These are phyloP conservation scores for Dioscorea dumetorum DNA, from an alignment of 106 monocot species.

Conservation along the genomic window DNA sequence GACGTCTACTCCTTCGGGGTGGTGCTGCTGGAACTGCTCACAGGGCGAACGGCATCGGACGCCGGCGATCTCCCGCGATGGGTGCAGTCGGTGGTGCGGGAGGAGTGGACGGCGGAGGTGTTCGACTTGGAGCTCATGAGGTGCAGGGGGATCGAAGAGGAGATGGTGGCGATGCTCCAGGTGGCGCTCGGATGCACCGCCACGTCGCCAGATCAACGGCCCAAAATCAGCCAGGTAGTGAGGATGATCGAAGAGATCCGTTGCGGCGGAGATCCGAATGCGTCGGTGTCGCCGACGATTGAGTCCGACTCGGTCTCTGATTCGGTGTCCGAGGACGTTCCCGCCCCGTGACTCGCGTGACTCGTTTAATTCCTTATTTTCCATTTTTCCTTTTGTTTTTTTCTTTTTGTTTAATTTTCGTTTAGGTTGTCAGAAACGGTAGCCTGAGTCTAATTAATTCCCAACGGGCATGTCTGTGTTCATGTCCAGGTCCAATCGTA, in stretches of 20 bases:
- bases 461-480: no score
- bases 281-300: constrained; percentile 31
- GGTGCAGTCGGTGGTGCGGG: constrained; percentile 88
- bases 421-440: no score
- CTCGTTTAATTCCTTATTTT: no score
- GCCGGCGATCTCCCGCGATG: constrained; percentile 48
- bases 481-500: no score
- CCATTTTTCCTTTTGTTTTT: no score
- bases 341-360: no score
- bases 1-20: constrained; percentile 83
- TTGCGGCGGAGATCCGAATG: neutral
- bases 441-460: no score
- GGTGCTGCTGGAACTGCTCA: constrained; percentile 69
- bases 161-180: constrained; percentile 84
- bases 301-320: constrained; percentile 36
- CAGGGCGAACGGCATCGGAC: constrained; percentile 37
- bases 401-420: no score
- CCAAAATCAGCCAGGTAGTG: constrained; percentile 40
- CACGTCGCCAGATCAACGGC: constrained; percentile 40
- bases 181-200: constrained; percentile 62
- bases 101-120: constrained; percentile 96
- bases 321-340: no score
- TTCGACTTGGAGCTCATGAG: constrained; percentile 87
- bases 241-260: constrained; percentile 52
- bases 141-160: constrained; percentile 81